Evolutionary conservation across 257 asterid species (phyloP).

Genomic region (Capsicum rhomboideum): DNA sequence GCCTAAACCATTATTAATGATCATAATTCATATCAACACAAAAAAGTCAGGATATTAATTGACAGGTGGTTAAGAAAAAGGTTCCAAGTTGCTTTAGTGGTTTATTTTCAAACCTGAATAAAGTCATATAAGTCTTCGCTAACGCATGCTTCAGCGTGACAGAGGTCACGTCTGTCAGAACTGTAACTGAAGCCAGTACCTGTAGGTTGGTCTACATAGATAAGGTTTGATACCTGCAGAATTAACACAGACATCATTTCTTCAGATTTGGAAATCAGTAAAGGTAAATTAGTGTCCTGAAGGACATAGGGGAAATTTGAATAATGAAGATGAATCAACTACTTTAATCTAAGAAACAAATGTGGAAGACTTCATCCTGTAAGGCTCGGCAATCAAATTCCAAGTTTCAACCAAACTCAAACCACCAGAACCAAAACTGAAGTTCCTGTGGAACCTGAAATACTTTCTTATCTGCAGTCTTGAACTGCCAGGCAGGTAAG

Average conservation of each 20-base stretch:
- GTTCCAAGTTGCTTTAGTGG: neutral
- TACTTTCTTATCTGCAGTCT: neutral
- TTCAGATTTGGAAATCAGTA: neutral
- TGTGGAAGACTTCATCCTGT: neutral
- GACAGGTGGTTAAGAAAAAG: too few relatives aligned
- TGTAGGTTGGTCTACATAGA: constrained; percentile 92
- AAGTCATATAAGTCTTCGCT: constrained; percentile 92
- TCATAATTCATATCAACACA: neutral
- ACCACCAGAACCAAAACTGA: neutral
- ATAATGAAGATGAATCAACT: neutral
- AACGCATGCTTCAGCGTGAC: constrained; percentile 79
- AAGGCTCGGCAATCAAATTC: neutral
- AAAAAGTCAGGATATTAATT: neutral
- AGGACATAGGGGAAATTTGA: neutral
- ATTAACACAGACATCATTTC: neutral
- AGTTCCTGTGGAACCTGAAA: neutral
- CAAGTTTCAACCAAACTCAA: neutral
- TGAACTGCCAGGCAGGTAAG: neutral
- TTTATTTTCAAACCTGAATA: constrained; percentile 48
- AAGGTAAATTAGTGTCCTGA: neutral
- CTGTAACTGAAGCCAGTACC: constrained; percentile 98
- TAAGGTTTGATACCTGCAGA: constrained; percentile 79
- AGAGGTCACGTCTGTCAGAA: constrained; percentile 73
- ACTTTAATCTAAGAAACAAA: neutral
- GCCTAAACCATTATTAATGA: constrained; percentile 36